These are phyloP conservation scores for Grosmannia clavigera DNA, from an alignment of 2,329 filamentous ascomycete species.

Conservation along the genomic window DNA sequence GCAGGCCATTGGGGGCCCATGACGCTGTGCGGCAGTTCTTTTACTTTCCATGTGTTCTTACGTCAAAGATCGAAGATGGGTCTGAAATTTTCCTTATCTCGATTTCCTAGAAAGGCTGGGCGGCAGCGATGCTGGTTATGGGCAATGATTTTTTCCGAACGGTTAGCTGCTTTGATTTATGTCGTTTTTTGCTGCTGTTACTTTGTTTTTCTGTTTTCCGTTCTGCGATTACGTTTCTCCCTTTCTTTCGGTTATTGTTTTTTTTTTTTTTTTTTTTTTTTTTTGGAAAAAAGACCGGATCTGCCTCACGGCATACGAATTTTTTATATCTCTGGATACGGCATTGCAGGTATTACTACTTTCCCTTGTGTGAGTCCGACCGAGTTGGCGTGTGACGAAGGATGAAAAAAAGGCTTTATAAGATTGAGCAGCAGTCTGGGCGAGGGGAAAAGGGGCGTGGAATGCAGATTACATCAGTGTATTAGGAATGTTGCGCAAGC, in stretches of 20 bases:
- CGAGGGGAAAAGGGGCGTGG: background rate
- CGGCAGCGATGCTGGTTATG: constrained; percentile 8
- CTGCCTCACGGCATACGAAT: constrained; percentile 13
- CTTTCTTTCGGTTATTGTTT: background rate
- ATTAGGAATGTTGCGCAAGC: background rate
- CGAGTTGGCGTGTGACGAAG: background rate
- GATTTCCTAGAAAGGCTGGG: background rate
- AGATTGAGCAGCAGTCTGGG: background rate
- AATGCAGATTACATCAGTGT: background rate
- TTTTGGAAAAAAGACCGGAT: constrained; percentile 10
- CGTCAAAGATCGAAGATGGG: background rate
- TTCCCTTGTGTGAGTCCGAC: background rate
- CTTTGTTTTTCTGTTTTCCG: background rate
- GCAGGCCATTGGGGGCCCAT: background rate
- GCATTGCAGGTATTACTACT: background rate
- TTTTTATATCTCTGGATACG: constrained; percentile 2
- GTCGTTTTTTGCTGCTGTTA: background rate
- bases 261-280: background rate
- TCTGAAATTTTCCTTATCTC: background rate
- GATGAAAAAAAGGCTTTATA: background rate
- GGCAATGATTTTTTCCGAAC: background rate
- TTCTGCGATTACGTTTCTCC: background rate
- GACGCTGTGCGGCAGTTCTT: constrained; percentile 1
- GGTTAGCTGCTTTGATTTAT: background rate
- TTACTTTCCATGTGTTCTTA: background rate